These are phyloP conservation scores for Cucurbita pepo DNA, from an alignment of 306 rosid species.

Conservation along the genomic window DNA sequence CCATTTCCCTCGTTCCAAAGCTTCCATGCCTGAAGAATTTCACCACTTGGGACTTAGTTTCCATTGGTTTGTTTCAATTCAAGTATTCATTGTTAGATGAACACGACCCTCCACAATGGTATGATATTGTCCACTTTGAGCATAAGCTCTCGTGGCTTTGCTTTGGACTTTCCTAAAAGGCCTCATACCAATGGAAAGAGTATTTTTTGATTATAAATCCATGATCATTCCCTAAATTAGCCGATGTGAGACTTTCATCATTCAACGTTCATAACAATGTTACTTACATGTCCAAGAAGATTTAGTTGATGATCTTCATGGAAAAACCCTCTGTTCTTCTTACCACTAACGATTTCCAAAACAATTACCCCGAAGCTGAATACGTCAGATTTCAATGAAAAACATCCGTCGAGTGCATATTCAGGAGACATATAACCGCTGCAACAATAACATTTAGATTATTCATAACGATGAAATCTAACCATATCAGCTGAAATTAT, in stretches of 20 bases:
- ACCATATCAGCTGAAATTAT: neutral
- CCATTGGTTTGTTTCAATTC: neutral
- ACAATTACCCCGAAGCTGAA: constrained; percentile 39
- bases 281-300: constrained; percentile 17
- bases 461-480: neutral
- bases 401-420: constrained; percentile 12
- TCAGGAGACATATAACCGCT: constrained; percentile 31
- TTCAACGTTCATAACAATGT: too few species aligned
- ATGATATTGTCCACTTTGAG: too few species aligned
- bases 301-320: constrained; percentile 13
- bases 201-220: too few species aligned
- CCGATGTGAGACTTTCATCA: too few species aligned
- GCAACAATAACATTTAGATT: neutral
- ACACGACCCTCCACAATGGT: too few species aligned
- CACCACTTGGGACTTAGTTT: neutral
- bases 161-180: too few species aligned
- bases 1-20: constrained; percentile 9
- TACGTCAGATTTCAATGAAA: constrained; percentile 26
- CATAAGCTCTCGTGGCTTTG: too few species aligned
- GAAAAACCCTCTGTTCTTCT: constrained; percentile 13
- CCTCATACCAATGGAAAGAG: too few species aligned
- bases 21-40: constrained; percentile 10
- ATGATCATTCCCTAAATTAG: too few species aligned
- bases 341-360: constrained; percentile 34
- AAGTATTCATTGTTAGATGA: neutral